Evolutionary conservation across 2,329 filamentous ascomycete genomes (phyloP), one percentile per base, ranked within the genome.

Genomic region (Domatiomyces globalis): DNA sequence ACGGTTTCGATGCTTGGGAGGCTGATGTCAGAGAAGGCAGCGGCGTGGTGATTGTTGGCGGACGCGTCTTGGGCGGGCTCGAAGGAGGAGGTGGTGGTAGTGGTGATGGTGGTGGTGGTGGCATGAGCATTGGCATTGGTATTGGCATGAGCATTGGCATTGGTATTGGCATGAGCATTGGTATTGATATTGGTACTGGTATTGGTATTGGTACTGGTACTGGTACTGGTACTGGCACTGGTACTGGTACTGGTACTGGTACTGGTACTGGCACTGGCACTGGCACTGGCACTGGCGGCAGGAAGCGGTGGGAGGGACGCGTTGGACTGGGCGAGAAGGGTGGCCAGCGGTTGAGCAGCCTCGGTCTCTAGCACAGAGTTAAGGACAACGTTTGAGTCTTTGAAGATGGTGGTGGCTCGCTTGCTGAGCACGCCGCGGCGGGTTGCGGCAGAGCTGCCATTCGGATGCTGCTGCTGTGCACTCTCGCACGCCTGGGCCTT

Each of bases 381-480:
- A 27, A 67, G 60, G 43, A 49, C 47, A 44, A 62, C 53, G 53
- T 81, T 77, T 59, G 63, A 53, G 53, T 81, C 78, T 60, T 76
- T 76, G 65, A 79, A 79, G 49, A 80, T 67, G 2, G 71, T 65
- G 12, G 73, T 76, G 47, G 65, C 69, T 48, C 75, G 74, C 66
- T 79, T 80, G 29, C 67, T 69, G 18, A 73, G 56, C 20, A 68
- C 66, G 58, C 76, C 77, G 54, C 73, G 71, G 12, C 65, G 58
- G 55, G 69, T 69, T 46, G 66, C 62, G n/a, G 65, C 46, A 39
- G 33, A 15, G 33, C 15, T 39, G 33, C 33, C 12, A 39, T 5
- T 15, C 33, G 15, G 5, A 39, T 51, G 49, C 58, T 22, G 39
- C 15, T 39, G 33, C 19, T 47, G 17, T 15, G 39, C 57, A 18